phyloP scores from a whole-genome alignment of 2,329 filamentous ascomycete species.

The Fusarium ambrosium region DNA sequence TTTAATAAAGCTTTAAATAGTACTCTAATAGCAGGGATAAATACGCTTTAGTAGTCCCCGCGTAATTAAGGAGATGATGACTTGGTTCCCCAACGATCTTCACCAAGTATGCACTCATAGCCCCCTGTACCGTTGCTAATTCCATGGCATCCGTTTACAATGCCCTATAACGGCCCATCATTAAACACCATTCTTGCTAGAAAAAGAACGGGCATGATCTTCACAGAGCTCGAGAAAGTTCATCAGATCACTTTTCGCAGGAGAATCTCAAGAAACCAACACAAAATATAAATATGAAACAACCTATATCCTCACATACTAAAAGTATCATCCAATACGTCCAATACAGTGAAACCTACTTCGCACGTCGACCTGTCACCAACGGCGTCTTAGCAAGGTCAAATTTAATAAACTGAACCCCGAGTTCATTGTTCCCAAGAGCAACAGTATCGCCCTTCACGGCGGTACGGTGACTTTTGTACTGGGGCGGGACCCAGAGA shows the following conservation, averaged over 20 bases:
- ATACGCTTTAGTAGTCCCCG: too few species aligned
- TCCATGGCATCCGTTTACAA: background rate
- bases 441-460: background rate
- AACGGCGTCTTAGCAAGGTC: background rate
- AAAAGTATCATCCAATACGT: background rate
- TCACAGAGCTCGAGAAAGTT: background rate
- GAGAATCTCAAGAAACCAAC: background rate
- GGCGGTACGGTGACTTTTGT: background rate
- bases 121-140: background rate
- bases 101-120: background rate
- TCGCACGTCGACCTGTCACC: background rate
- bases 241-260: background rate
- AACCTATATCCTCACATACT: background rate
- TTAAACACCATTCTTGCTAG: background rate
- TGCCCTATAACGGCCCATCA: background rate
- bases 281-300: background rate
- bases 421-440: background rate
- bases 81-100: background rate
- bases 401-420: background rate
- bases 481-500: background rate
- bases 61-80: too few species aligned
- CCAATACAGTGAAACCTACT: background rate
- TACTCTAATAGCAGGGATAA: too few species aligned
- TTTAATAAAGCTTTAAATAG: too few species aligned
- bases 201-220: background rate